phyloP scores from a whole-genome alignment of 495 filamentous ascomycete species.

The Amphirosellinia nigrospora region DNA sequence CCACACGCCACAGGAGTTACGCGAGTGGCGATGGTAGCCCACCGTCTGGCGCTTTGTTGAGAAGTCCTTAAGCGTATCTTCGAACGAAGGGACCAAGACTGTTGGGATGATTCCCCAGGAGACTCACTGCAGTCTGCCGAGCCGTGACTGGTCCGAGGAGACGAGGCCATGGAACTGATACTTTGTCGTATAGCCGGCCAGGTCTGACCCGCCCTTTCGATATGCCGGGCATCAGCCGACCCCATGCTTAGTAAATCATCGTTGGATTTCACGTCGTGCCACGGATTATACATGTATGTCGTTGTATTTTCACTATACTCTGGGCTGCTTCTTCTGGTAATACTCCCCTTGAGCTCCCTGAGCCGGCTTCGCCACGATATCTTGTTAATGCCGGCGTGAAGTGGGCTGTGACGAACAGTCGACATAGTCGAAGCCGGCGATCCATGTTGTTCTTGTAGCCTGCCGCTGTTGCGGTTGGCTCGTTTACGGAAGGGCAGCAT shows the following conservation, averaged over 20 bases:
- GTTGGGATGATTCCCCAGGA: background rate
- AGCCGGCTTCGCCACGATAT: constrained; percentile 20
- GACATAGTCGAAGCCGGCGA: background rate
- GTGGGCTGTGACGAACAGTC: background rate
- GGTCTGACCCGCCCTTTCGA: constrained; percentile 18
- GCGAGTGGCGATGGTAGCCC: constrained; percentile 15
- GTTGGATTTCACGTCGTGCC: background rate
- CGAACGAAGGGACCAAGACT: background rate
- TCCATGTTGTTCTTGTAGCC: background rate
- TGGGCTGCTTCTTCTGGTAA: background rate
- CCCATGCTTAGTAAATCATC: background rate
- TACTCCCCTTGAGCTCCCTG: constrained; percentile 14
- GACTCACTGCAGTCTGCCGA: background rate
- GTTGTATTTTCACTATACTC: background rate
- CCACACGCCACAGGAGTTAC: background rate
- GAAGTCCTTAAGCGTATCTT: constrained; percentile 22
- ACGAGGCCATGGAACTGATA: constrained; percentile 35
- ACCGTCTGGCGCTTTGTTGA: constrained; percentile 17
- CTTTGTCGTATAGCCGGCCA: constrained; percentile 30
- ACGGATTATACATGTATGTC: constrained; percentile 1
- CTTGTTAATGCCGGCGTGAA: background rate
- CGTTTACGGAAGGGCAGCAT: constrained; percentile 23
- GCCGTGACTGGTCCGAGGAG: constrained; percentile 29
- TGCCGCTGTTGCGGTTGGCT: background rate
- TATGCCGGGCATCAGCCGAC: constrained; percentile 6